Percentiles rank a stretch among this genome's conserved stretches.
phyloP scores from a whole-genome alignment of 2,329 filamentous ascomycete species.

The Epichloe coenophiala region DNA sequence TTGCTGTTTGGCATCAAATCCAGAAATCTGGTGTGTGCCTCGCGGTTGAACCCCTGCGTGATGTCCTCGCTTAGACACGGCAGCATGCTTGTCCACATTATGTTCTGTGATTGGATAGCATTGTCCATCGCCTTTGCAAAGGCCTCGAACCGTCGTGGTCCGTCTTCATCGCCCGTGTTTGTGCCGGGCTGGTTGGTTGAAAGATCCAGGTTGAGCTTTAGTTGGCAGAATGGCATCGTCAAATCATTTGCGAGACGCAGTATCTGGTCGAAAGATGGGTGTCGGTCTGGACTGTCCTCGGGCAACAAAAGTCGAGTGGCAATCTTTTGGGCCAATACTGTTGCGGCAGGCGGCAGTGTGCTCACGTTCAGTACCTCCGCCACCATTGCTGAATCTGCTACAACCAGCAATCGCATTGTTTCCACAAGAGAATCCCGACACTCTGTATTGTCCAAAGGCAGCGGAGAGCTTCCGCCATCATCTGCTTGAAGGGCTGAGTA shows the following conservation, averaged over 20 bases:
- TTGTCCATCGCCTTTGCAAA: slow-evolving; percentile 47
- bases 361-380: slow-evolving; percentile 34
- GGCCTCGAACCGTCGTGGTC: slow-evolving; percentile 35
- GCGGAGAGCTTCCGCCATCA: slow-evolving; percentile 17
- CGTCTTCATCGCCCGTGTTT: slow-evolving; percentile 24
- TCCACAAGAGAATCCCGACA: slow-evolving; percentile 31
- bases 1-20: slow-evolving; percentile 42
- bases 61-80: slow-evolving; percentile 45
- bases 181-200: slow-evolving; percentile 26
- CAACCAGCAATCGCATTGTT: slow-evolving; percentile 31
- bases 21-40: slow-evolving; percentile 44
- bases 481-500: slow-evolving; percentile 28
- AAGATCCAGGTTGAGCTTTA: slow-evolving; percentile 51
- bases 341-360: slow-evolving; percentile 20
- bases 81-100: slow-evolving; percentile 50
- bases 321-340: slow-evolving; percentile 31
- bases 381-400: slow-evolving; percentile 34
- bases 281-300: slow-evolving; percentile 15
- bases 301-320: slow-evolving; percentile 32
- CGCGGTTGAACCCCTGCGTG: slow-evolving; percentile 41
- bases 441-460: slow-evolving; percentile 29
- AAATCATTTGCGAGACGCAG: slow-evolving; percentile 47
- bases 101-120: slow-evolving; percentile 45
- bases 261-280: slow-evolving; percentile 42
- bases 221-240: slow-evolving; percentile 56